Evolutionary conservation across 352 stramenopile species (phyloP).

Genomic region (Phytophthora sp.): DNA sequence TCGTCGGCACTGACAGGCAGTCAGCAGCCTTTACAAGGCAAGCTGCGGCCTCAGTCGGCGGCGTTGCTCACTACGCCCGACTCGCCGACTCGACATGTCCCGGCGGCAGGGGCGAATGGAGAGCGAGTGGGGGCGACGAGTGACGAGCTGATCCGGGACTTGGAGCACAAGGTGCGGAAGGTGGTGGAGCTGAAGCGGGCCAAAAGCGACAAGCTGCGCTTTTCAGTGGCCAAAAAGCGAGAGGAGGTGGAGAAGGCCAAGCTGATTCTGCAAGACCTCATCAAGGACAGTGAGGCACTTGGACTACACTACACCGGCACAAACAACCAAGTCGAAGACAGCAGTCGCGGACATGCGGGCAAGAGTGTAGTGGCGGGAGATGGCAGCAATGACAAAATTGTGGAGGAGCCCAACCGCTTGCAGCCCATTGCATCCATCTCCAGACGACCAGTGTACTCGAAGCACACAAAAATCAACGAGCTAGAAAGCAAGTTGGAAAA

Average conservation of each 20-base stretch:
- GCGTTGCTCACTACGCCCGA: slow-evolving; percentile 30
- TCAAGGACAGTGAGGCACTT: slow-evolving; percentile 76
- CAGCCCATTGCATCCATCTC: slow-evolving; percentile 81
- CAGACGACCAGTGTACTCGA: slow-evolving; percentile 80
- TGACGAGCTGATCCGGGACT: slow-evolving; percentile 77
- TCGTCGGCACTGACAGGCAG: not conserved
- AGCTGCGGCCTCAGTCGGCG: slow-evolving; percentile 47
- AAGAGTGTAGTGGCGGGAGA: not conserved
- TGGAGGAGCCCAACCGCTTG: slow-evolving; percentile 59
- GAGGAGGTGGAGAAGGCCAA: slow-evolving; percentile 73
- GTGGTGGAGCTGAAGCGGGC: slow-evolving; percentile 81
- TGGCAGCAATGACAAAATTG: slow-evolving; percentile 15
- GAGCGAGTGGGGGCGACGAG: slow-evolving; percentile 62
- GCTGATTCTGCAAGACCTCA: slow-evolving; percentile 71
- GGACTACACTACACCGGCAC: slow-evolving; percentile 56
- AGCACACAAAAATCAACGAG: slow-evolving; percentile 84
- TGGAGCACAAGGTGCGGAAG: slow-evolving; percentile 81
- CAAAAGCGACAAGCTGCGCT: slow-evolving; percentile 79
- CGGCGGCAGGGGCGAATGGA: slow-evolving; percentile 26
- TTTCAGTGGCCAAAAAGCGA: slow-evolving; percentile 64
- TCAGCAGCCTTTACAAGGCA: slow-evolving; percentile 33
- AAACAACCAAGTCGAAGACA: slow-evolving; percentile 37
- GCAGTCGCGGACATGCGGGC: not conserved
- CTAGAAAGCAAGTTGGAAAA: slow-evolving; percentile 70
- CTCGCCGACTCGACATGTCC: not conserved